phyloP scores from a whole-genome alignment of 2,329 filamentous ascomycete genomes.

The Onygenales sp. region DNA sequence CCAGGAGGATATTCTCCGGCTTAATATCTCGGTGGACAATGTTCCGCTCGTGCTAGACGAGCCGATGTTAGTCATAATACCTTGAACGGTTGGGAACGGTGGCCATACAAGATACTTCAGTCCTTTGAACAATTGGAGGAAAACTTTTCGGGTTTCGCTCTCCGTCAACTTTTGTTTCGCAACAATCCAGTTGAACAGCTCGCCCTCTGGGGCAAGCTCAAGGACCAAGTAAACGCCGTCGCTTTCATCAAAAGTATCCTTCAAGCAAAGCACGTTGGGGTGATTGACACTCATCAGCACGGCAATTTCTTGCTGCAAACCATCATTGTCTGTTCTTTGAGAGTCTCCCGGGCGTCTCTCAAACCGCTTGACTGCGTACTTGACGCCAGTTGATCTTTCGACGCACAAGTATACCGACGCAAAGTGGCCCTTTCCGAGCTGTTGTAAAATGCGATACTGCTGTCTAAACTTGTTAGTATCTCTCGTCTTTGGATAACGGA shows the following conservation, averaged over 20 bases:
- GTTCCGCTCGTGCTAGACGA: conserved; percentile 69
- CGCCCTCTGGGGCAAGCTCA: conserved; percentile 83
- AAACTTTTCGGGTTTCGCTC: conserved; percentile 73
- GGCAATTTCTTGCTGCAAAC: conserved; percentile 88
- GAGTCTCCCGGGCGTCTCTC: conserved; percentile 74
- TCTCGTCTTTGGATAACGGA: conserved; percentile 72
- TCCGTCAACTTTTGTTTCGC: conserved; percentile 83
- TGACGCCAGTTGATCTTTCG: conserved; percentile 70
- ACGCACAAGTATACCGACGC: conserved; percentile 87
- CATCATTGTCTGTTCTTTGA: conserved; percentile 73
- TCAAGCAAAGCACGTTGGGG: conserved; percentile 82
- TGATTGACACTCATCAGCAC: conserved; percentile 97
- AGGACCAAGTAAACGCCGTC: conserved; percentile 86
- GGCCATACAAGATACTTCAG: conserved; percentile 81
- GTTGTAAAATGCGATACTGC: conserved; percentile 74
- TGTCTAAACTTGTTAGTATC: conserved; percentile 71
- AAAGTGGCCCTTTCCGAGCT: conserved; percentile 90
- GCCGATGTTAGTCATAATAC: not conserved
- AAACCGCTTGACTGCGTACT: conserved; percentile 91
- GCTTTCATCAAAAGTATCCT: conserved; percentile 87
- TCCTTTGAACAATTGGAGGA: conserved; percentile 83
- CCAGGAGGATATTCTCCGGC: conserved; percentile 87
- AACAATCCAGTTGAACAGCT: conserved; percentile 92
- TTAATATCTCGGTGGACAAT: conserved; percentile 98
- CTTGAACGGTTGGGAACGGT: not conserved